A percentile compares a stretch with the other conserved stretches of the same genome.
Conservation (phyloP, 495 filamentous ascomycete species). For the Pseudotulostoma volvatum region DNA sequence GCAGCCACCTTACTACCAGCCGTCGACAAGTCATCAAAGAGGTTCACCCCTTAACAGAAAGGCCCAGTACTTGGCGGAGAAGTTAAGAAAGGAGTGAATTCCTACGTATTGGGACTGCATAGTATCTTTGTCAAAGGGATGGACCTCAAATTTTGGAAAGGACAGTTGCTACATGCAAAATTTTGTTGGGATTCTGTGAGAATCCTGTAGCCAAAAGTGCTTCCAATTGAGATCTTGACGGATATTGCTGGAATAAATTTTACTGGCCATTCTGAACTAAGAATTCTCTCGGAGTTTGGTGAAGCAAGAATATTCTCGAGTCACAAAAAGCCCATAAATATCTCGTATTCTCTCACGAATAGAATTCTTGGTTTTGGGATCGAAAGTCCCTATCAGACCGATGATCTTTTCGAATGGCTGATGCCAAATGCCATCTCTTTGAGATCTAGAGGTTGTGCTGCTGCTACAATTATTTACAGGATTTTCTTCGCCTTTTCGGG, state of each 20-base stretch:
- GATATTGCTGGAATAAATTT: background rate
- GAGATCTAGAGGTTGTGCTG: conserved; percentile 17
- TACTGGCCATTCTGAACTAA: conserved; percentile 9
- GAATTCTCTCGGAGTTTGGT: conserved; percentile 28
- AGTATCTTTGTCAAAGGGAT: background rate
- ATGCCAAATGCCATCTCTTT: conserved; percentile 22
- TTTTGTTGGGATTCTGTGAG: conserved; percentile 14
- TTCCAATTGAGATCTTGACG: conserved; percentile 1
- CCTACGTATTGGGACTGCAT: background rate
- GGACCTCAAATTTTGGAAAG: conserved; percentile 1
- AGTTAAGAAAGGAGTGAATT: conserved; percentile 11
- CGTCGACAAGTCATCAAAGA: no score
- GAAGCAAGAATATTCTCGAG: conserved; percentile 23
- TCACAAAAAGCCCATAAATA: conserved; percentile 24
- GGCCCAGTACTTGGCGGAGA: conserved; percentile 17
- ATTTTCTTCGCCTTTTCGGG: conserved; percentile 10
- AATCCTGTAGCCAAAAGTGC: conserved; percentile 9
- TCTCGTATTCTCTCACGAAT: conserved; percentile 14
- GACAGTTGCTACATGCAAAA: conserved; percentile 17
- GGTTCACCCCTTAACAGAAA: no score
- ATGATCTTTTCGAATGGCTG: conserved; percentile 13
- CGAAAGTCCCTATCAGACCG: conserved; percentile 6
- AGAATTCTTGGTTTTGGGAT: conserved; percentile 6
- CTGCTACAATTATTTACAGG: conserved; percentile 22
- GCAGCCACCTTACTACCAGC: no score